These are phyloP conservation scores for Hyphochytrium catenoides DNA, from an alignment of 352 stramenopile genomes.

Conservation along the genomic window DNA sequence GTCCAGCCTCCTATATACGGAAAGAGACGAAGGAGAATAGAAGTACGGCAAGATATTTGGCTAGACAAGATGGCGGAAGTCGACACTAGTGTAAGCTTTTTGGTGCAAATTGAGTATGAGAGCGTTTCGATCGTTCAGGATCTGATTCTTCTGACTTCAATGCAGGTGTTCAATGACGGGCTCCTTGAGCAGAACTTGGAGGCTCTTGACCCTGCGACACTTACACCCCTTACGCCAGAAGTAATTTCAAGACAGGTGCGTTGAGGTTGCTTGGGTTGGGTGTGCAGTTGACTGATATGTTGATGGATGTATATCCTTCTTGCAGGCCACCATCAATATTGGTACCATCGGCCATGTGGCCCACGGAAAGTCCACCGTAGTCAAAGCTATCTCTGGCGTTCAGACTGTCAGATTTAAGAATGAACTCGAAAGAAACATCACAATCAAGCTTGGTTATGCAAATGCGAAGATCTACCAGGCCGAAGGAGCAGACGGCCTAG, in stretches of 20 bases:
- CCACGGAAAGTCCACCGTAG: constrained; percentile 98
- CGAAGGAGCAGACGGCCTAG: too few relatives aligned
- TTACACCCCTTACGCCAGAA: constrained; percentile 92
- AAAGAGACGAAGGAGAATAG: too few relatives aligned
- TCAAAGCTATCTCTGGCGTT: constrained; percentile 99
- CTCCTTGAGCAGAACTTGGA: constrained; percentile 76
- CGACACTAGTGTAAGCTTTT: too few relatives aligned
- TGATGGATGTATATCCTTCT: constrained; percentile 24
- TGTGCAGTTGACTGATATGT: constrained; percentile 6
- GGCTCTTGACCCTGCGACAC: constrained; percentile 79
- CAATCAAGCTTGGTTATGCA: constrained; percentile 99
- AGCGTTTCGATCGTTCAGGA: too few relatives aligned
- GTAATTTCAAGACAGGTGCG: constrained; percentile 70
- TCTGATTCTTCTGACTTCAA: too few relatives aligned
- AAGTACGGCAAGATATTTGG: too few relatives aligned
- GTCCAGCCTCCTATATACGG: too few relatives aligned
- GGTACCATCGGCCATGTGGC: constrained; percentile 99
- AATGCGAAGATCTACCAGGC: constrained; percentile 99
- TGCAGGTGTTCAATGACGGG: too few relatives aligned
- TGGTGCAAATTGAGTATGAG: too few relatives aligned
- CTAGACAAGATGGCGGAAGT: too few relatives aligned
- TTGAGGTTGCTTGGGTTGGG: neutral
- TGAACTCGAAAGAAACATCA: constrained; percentile 99
- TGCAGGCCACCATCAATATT: constrained; percentile 99
- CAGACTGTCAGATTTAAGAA: constrained; percentile 96